Conservation (phyloP, 345 rosid species). For the Ceriops decandra region DNA sequence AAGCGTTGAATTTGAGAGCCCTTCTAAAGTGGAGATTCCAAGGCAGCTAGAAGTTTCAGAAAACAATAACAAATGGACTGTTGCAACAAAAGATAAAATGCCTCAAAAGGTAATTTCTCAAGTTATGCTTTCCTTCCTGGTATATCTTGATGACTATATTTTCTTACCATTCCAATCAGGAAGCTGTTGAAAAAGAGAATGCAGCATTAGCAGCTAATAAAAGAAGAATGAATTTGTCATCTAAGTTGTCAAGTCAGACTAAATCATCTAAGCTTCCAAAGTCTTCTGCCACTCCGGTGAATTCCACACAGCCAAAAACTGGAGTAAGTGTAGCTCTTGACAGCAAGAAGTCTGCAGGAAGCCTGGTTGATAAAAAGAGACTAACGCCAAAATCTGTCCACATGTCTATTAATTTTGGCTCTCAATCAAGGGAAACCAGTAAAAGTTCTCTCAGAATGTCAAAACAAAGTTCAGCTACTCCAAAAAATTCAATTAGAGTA, state of each 20-base stretch:
- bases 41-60: slow-evolving; percentile 24
- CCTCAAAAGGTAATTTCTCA: slow-evolving; percentile 34
- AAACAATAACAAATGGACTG: slow-evolving; percentile 12
- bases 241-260: slow-evolving; percentile 28
- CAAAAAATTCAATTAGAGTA: slow-evolving; percentile 49
- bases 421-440: slow-evolving; percentile 22
- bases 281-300: slow-evolving; percentile 26
- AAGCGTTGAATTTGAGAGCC: slow-evolving; percentile 14
- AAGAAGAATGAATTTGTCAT: slow-evolving; percentile 29
- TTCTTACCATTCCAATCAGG: slow-evolving; percentile 24
- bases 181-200: slow-evolving; percentile 29
- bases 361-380: slow-evolving; percentile 35
- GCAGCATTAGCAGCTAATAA: slow-evolving; percentile 34
- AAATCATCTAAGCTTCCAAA: slow-evolving; percentile 27
- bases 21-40: slow-evolving; percentile 22
- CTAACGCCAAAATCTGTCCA: slow-evolving; percentile 38
- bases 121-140: slow-evolving; percentile 10
- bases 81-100: slow-evolving; percentile 24
- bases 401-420: slow-evolving; percentile 44
- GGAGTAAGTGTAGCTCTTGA: slow-evolving; percentile 19
- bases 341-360: slow-evolving; percentile 23
- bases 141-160: slow-evolving; percentile 6
- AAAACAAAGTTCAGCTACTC: slow-evolving; percentile 30
- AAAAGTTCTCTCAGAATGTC: slow-evolving; percentile 37
- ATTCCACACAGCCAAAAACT: slow-evolving; percentile 30